Percentiles rank a stretch among this genome's conserved stretches.
Conservation (phyloP, 371 early-diverging fungal species). For the Furculomyces boomerangus region DNA sequence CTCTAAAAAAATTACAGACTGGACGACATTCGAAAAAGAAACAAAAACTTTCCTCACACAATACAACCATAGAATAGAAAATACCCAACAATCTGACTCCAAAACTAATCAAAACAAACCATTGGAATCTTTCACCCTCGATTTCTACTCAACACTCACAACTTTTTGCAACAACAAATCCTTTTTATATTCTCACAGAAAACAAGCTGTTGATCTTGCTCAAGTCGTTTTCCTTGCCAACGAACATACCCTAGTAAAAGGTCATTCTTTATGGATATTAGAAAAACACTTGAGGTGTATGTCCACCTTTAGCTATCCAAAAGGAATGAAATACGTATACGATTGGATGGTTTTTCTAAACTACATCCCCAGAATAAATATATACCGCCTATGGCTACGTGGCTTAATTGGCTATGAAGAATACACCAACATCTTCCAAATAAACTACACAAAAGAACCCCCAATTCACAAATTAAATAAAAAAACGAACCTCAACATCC, state of each 20-base stretch:
- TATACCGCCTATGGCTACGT: background rate
- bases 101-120: too few species aligned
- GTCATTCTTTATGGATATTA: background rate
- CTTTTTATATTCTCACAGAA: too few species aligned
- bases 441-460: background rate
- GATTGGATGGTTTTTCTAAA: background rate
- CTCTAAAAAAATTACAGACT: too few species aligned
- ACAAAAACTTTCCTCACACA: too few species aligned
- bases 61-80: too few species aligned
- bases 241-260: background rate
- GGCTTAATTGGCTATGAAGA: background rate
- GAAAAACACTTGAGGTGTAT: background rate
- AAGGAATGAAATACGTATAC: background rate
- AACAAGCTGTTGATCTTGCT: background rate
- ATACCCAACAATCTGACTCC: too few species aligned
- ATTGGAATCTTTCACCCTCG: too few species aligned
- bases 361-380: background rate
- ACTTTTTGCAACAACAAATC: too few species aligned
- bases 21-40: too few species aligned
- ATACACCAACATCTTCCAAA: background rate
- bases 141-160: too few species aligned
- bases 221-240: background rate
- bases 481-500: background rate
- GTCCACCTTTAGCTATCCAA: background rate
- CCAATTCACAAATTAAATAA: background rate